Base-by-base conservation (phyloP, 176 grass and related monocot genomes). In the Rhynchospora pubera region DNA sequence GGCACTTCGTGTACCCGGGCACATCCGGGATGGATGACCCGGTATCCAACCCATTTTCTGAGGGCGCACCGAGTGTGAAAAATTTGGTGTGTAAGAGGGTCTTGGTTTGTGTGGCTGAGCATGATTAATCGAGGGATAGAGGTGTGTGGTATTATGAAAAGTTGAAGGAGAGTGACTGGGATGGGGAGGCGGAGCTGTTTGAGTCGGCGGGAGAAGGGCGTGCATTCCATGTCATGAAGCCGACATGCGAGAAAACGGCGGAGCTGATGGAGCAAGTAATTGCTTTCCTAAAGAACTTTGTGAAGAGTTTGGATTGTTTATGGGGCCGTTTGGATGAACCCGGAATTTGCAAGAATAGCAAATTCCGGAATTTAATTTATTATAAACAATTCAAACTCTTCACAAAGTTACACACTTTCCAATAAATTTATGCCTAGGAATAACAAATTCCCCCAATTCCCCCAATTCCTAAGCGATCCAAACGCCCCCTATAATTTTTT, bases 61-160 rank as follows among this genome's bases (percentile, higher is more conserved):
- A 89, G 61, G 87, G 86, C 22, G 86, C 84, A 10, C 66, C 87
- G 7, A 89, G 80, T 83, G 83, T 92, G 86, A 88, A 83, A 67
- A 73, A 81, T 10, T 26, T 97, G 86, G 86, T 68, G 0, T 89
- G 85, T 46, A 88, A 85, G 3, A 82, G 90, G 45, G 86, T 97
- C 24, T 83, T 92, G 24, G 80, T 97, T 50, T 89, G 86, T 68
- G 85, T 93, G 83, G 94, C 94, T 2, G 91, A 94, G 91, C 87
- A 89, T 73, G 94, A 97, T 28, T 34, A 47, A 0, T 85, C 92
- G 75, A 80, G 88, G n/a, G 91, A 97, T 81, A 83, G 94, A 82
- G 94, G 91, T 48, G 79, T 87, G 58, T 90, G 90, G 86, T 97
- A 97, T 80, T 91, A 63, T 83, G 91, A 93, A 87, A 73, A 56